A percentile compares a stretch with the other conserved stretches of the same genome.
These are phyloP conservation scores for Naumovozyma dairenensis DNA, from an alignment of 805 yeast species.

Conservation along the genomic window DNA sequence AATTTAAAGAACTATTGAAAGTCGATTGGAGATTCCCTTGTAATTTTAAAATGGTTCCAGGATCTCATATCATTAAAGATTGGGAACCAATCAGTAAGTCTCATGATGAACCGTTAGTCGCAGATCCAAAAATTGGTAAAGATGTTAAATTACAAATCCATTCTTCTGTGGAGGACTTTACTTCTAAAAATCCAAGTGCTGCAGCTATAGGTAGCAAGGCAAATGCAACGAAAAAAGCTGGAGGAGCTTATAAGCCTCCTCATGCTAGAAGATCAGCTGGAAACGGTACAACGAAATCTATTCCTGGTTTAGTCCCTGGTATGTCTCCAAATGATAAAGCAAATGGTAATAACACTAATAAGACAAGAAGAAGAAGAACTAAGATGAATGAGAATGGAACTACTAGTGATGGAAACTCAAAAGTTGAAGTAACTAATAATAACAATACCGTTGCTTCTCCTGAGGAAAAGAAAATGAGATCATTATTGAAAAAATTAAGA, in stretches of 20 bases:
- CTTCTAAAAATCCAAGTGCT: slow-evolving; percentile 30
- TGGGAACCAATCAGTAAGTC: slow-evolving; percentile 7
- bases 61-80: slow-evolving; percentile 26
- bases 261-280: slow-evolving; percentile 63
- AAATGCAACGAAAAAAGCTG: slow-evolving; percentile 38
- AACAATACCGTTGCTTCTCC: slow-evolving; percentile 35
- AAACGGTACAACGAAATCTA: slow-evolving; percentile 11
- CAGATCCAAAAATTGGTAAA: slow-evolving; percentile 39
- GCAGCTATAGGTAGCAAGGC: slow-evolving; percentile 3
- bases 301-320: too few relatives aligned
- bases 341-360: slow-evolving; percentile 61
- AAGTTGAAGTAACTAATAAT: slow-evolving; percentile 1
- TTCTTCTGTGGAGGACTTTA: slow-evolving; percentile 52
- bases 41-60: slow-evolving; percentile 21
- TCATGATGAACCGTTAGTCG: not conserved
- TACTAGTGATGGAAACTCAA: slow-evolving; percentile 5
- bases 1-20: slow-evolving; percentile 68
- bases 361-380: slow-evolving; percentile 65
- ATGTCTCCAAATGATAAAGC: slow-evolving; percentile 43
- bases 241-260: slow-evolving; percentile 95
- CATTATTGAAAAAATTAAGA: slow-evolving; percentile 81
- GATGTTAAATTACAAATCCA: slow-evolving; percentile 56
- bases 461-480: slow-evolving; percentile 88
- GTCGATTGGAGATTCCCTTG: slow-evolving; percentile 72
- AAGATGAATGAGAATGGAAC: slow-evolving; percentile 21